Evolutionary conservation across 2,329 filamentous ascomycete genomes (phyloP).

Genomic region (Penicillium sp.): DNA sequence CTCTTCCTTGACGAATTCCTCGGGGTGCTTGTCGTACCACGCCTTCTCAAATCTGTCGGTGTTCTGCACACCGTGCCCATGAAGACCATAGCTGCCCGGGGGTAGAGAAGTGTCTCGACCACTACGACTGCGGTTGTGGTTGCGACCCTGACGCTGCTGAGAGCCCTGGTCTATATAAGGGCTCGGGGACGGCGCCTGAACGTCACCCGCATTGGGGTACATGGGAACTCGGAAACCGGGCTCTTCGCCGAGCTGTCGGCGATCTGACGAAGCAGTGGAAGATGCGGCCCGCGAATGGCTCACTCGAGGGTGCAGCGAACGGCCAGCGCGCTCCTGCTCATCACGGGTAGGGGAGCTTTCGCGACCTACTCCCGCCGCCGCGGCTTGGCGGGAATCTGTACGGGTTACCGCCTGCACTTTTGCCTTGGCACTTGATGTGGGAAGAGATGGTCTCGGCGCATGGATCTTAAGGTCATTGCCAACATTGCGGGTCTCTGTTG

Average conservation of each 20-base stretch:
- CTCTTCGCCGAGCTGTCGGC: conserved; percentile 63
- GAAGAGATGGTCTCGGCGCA: conserved; percentile 81
- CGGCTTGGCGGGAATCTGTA: conserved; percentile 83
- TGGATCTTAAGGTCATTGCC: conserved; percentile 78
- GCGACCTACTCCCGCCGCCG: conserved; percentile 75
- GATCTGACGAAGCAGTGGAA: conserved; percentile 46
- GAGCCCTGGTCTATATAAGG: conserved; percentile 49
- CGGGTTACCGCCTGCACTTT: conserved; percentile 78
- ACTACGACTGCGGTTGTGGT: conserved; percentile 68
- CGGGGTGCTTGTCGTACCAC: conserved; percentile 89
- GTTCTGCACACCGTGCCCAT: conserved; percentile 72
- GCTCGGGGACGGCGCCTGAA: conserved; percentile 85
- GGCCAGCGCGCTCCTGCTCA: conserved; percentile 52
- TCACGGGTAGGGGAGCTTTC: conserved; percentile 44
- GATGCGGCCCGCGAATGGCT: conserved; percentile 52
- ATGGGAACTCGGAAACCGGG: conserved; percentile 93
- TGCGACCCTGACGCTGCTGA: conserved; percentile 46
- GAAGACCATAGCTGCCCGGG: conserved; percentile 86
- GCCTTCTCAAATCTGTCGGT: conserved; percentile 82
- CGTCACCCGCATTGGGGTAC: conserved; percentile 86
- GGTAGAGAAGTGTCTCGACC: conserved; percentile 66
- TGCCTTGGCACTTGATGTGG: conserved; percentile 73
- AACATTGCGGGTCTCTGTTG: conserved; percentile 71
- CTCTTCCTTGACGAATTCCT: conserved; percentile 68
- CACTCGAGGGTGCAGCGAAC: conserved; percentile 57